phyloP scores from a whole-genome alignment of 1,139 yeast species.

The Lizanozyma gosingica region DNA sequence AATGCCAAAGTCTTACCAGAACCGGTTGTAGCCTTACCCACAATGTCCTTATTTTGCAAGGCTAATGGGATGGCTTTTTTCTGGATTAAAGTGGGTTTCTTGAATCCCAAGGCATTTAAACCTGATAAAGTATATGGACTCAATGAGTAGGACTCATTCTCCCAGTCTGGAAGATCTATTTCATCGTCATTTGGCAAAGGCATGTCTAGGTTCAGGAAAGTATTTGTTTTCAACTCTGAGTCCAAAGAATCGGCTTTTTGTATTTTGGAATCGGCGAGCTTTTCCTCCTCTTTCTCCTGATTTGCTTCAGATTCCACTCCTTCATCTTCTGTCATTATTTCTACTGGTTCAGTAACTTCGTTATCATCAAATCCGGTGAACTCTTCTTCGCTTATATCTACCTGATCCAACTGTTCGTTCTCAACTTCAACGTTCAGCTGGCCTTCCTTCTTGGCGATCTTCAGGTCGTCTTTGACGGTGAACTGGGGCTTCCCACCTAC shows the following conservation, averaged over 20 bases:
- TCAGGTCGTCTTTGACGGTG: slow-evolving; percentile 36
- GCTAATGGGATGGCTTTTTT: slow-evolving; percentile 68
- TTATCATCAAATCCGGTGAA: slow-evolving; percentile 21
- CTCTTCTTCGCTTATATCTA: slow-evolving; percentile 13
- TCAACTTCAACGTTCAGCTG: too few relatives aligned
- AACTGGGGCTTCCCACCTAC: slow-evolving; percentile 61
- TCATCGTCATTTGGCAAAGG: slow-evolving; percentile 32
- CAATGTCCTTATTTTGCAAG: slow-evolving; percentile 63
- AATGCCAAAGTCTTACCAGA: slow-evolving; percentile 96
- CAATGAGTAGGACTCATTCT: slow-evolving; percentile 23
- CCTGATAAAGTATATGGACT: slow-evolving; percentile 53
- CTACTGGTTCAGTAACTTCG: slow-evolving; percentile 10
- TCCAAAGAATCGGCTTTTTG: too few relatives aligned
- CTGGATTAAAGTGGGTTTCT: slow-evolving; percentile 79
- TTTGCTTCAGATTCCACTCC: slow-evolving; percentile 7
- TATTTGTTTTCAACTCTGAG: slow-evolving; percentile 13
- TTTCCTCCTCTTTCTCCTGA: slow-evolving; percentile 6
- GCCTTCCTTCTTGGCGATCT: slow-evolving; percentile 6
- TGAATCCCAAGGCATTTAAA: slow-evolving; percentile 48
- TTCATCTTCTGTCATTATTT: slow-evolving; percentile 9
- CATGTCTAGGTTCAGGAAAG: slow-evolving; percentile 17
- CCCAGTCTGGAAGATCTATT: slow-evolving; percentile 55
- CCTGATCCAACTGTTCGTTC: too few relatives aligned
- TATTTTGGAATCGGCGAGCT: background rate
- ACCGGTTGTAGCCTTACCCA: slow-evolving; percentile 97